These are phyloP conservation scores for Boletus sp. DNA, from an alignment of 768 basidiomycete genomes.

Conservation along the genomic window DNA sequence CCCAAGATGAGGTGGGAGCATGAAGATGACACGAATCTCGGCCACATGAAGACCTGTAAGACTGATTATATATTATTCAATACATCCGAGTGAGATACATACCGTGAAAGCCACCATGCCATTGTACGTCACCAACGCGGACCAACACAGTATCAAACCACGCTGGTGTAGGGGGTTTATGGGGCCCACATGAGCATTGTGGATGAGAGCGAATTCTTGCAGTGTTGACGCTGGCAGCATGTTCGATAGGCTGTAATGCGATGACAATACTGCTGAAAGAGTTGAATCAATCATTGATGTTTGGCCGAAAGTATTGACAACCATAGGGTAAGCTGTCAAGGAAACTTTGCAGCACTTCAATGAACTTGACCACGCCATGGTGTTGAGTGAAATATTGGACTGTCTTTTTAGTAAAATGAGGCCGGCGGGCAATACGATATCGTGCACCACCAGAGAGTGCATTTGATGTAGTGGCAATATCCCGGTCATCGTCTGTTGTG, in stretches of 20 bases:
- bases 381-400: neutral
- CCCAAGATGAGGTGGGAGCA: neutral
- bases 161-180: neutral
- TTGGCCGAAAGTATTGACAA: neutral
- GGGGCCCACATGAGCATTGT: neutral
- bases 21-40: neutral
- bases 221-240: neutral
- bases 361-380: neutral
- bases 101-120: neutral
- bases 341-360: neutral
- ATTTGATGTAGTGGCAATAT: neutral
- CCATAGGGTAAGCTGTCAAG: neutral
- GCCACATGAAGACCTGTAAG: neutral
- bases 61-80: no score
- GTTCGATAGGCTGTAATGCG: neutral
- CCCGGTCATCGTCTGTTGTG: neutral
- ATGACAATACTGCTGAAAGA: neutral
- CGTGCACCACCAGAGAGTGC: neutral
- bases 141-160: neutral
- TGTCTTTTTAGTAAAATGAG: neutral
- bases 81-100: neutral
- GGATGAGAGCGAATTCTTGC: neutral
- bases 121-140: neutral
- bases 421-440: neutral
- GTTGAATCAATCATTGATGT: neutral